Base-by-base conservation (phyloP, 2,329 filamentous ascomycete species). In the Chaetomiaceae sp. region DNA sequence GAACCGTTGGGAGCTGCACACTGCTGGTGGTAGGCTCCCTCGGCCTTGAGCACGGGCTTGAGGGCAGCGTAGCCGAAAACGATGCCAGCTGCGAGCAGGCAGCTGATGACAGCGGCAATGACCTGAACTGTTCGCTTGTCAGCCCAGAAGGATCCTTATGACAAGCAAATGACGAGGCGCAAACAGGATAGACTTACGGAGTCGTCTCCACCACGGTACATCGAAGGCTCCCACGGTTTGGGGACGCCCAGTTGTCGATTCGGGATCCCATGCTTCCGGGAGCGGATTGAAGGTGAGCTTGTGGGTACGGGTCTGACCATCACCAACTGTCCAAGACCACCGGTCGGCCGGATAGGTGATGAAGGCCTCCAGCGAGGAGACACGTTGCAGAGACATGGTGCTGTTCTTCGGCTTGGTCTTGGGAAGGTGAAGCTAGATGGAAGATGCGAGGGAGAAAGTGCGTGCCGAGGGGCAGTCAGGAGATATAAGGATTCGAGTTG, bases 31-130 rank as follows among this genome's bases (percentile, higher is more conserved):
- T 89, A 91, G 9, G 86, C 83, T 3, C 81, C 81, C 61, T 89
- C 83, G 11, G 72, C 66, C 50, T 90, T 84, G 20, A 94, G 71
- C 8, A 93, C 78, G 0, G 88, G 87, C 62, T 93, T 94, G 56
- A 94, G 72, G 11, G 88, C 87, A 12, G 88, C 88, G 64, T 88
- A 94, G 27, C 88, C 88, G 65, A 93, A 93, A 15, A 93, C 80
- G 33, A 89, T 72, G 1, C 88, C 90, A 4, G 88, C 83, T 6
- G 86, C 81, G 50, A 94, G 58, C 45, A 70, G 60, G 53, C 65
- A 69, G 60, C 68, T 69, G 17, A 64, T 22, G 14, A 70, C 66
- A 3, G 65, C 61, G 19, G 57, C 62, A n/a, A 56, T 48, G 27
- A 70, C 60, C 56, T 70, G 68, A 39, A 66, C 67, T 69, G 39